Percentiles rank a stretch among this genome's conserved stretches.
phyloP scores from a whole-genome alignment of 2,329 filamentous ascomycete genomes.

The Penicillium sp. region DNA sequence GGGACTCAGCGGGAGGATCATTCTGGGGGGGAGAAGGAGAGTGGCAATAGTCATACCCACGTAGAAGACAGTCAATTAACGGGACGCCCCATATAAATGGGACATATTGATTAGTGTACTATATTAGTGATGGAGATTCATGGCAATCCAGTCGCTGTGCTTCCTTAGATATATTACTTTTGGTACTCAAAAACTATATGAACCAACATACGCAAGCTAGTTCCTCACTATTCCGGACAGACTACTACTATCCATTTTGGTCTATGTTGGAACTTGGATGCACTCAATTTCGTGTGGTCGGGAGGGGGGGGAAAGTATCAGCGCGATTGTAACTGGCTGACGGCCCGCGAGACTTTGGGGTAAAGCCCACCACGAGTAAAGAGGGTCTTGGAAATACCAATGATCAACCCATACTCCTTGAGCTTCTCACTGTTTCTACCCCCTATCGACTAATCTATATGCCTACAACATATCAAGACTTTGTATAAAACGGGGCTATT shows the following conservation, averaged over 20 bases:
- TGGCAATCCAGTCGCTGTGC: background rate
- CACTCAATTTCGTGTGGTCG: background rate
- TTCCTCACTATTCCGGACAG: background rate
- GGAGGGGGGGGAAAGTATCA: background rate
- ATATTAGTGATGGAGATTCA: background rate
- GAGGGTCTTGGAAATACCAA: background rate
- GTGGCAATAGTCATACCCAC: conserved; percentile 5
- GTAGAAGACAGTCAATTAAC: background rate
- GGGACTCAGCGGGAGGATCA: conserved; percentile 8
- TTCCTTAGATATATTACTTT: background rate
- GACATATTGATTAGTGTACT: background rate
- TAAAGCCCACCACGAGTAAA: background rate
- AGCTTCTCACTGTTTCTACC: background rate
- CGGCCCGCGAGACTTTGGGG: conserved; percentile 1
- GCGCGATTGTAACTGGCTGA: conserved; percentile 2
- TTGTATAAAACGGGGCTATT: too few species aligned
- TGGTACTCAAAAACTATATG: background rate
- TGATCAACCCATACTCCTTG: background rate
- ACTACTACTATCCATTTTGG: too few species aligned
- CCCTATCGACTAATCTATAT: background rate
- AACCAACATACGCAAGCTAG: background rate
- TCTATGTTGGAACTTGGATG: background rate
- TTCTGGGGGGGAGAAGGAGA: conserved; percentile 5
- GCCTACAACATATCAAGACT: background rate
- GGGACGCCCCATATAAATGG: background rate